Conservation (phyloP, 768 basidiomycete genomes). For the Amanita molliuscula region DNA sequence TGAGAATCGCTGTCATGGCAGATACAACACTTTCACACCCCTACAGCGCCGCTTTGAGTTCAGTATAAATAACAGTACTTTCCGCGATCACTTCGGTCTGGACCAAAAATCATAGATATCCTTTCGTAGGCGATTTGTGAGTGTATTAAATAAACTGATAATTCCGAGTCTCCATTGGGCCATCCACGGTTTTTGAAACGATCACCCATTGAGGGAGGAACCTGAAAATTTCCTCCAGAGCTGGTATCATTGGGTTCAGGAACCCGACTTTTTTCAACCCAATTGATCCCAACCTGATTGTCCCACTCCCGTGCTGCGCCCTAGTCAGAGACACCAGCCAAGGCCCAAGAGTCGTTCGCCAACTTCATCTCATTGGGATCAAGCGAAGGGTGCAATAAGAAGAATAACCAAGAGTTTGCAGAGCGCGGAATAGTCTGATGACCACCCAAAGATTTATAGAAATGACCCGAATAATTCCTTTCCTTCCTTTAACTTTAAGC, state of each 20-base stretch:
- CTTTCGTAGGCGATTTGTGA: too few relatives aligned
- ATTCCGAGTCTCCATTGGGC: slow-evolving; percentile 49
- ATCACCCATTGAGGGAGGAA: too few relatives aligned
- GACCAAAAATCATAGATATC: background rate
- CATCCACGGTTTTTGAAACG: slow-evolving; percentile 45
- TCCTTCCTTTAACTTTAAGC: too few relatives aligned
- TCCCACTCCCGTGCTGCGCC: slow-evolving; percentile 55
- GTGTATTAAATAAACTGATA: too few relatives aligned
- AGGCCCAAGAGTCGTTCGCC: slow-evolving; percentile 12
- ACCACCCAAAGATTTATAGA: too few relatives aligned
- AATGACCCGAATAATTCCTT: too few relatives aligned
- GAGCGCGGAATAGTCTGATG: too few relatives aligned
- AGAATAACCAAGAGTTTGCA: too few relatives aligned
- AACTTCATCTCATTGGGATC: too few relatives aligned
- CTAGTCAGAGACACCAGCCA: slow-evolving; percentile 19
- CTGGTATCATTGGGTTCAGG: slow-evolving; percentile 43
- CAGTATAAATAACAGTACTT: background rate
- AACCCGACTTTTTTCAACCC: slow-evolving; percentile 14
- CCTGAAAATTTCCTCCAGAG: too few relatives aligned
- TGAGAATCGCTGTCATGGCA: background rate
- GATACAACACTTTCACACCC: background rate
- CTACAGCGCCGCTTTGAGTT: background rate
- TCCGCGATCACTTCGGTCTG: background rate
- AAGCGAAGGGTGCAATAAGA: too few relatives aligned
- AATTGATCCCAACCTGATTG: slow-evolving; percentile 31